Evolutionary conservation across 352 stramenopile genomes (phyloP).

Genomic region (Phytophthora pluvialis): DNA sequence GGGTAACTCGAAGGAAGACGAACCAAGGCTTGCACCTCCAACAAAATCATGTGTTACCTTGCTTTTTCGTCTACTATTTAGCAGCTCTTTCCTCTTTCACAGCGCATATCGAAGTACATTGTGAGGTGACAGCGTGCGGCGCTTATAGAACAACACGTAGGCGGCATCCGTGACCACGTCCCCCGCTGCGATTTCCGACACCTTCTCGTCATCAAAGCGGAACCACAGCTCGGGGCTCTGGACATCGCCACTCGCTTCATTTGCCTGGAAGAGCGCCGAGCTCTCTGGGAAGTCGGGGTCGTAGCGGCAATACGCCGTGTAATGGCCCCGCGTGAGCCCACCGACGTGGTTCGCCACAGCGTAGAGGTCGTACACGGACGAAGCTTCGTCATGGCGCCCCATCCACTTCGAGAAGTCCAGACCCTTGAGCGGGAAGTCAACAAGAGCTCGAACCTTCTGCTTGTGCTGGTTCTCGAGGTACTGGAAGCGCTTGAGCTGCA

Average conservation of each 20-base stretch:
- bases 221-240: conserved; percentile 75
- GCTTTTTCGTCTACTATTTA: conserved; percentile 16
- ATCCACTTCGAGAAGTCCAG: conserved; percentile 86
- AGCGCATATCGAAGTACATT: conserved; percentile 76
- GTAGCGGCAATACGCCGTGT: conserved; percentile 88
- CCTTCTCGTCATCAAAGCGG: conserved; percentile 86
- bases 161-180: conserved; percentile 86
- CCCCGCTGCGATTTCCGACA: conserved; percentile 68
- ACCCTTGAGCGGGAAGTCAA: conserved; percentile 83
- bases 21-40: conserved; percentile 28
- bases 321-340: conserved; percentile 95
- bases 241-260: conserved; percentile 41
- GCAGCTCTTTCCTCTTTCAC: conserved; percentile 23
- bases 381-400: conserved; percentile 34
- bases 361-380: conserved; percentile 94
- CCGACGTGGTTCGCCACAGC: conserved; percentile 98
- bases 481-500: conserved; percentile 91
- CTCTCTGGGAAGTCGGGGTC: conserved; percentile 73
- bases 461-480: conserved; percentile 87
- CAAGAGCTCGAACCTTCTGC: conserved; percentile 81
- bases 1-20: conserved; percentile 30
- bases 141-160: conserved; percentile 94
- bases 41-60: conserved; percentile 15
- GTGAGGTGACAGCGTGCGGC: conserved; percentile 70
- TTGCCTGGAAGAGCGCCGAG: conserved; percentile 50